phyloP scores from a whole-genome alignment of 1,284 basidiomycete genomes.

The Trametes polyzona region DNA sequence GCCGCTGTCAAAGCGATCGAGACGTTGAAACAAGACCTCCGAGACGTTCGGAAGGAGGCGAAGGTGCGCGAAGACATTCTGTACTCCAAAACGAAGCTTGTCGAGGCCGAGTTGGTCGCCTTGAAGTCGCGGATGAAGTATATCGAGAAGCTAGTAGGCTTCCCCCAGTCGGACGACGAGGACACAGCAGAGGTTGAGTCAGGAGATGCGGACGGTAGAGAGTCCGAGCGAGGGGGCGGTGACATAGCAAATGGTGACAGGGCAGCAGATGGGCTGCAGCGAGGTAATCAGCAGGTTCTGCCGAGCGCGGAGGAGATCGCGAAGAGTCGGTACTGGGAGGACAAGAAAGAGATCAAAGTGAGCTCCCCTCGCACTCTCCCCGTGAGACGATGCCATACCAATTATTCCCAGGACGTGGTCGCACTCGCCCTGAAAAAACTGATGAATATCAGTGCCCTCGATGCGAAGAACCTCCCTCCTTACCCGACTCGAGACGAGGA shows the following conservation, averaged over 20 bases:
- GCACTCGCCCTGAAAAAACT: neutral
- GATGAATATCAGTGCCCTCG: neutral
- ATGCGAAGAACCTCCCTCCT: neutral
- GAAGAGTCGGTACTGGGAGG: neutral
- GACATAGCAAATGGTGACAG: neutral
- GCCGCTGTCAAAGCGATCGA: neutral
- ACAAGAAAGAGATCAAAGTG: neutral
- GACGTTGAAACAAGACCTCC: neutral
- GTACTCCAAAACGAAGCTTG: neutral
- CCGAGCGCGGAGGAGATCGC: neutral
- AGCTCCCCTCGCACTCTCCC: neutral
- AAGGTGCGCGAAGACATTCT: neutral
- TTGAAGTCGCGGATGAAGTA: neutral
- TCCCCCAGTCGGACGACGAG: neutral
- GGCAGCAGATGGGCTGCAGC: neutral
- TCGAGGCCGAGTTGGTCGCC: neutral
- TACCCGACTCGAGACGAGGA: neutral
- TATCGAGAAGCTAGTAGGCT: neutral
- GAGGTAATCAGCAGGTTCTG: neutral
- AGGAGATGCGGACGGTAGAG: neutral
- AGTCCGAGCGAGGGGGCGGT: neutral
- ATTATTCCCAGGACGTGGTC: neutral
- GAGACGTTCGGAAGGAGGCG: neutral
- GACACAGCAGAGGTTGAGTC: neutral
- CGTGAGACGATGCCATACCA: neutral